phyloP scores from a whole-genome alignment of 495 filamentous ascomycete genomes.

The Podospora australis region DNA sequence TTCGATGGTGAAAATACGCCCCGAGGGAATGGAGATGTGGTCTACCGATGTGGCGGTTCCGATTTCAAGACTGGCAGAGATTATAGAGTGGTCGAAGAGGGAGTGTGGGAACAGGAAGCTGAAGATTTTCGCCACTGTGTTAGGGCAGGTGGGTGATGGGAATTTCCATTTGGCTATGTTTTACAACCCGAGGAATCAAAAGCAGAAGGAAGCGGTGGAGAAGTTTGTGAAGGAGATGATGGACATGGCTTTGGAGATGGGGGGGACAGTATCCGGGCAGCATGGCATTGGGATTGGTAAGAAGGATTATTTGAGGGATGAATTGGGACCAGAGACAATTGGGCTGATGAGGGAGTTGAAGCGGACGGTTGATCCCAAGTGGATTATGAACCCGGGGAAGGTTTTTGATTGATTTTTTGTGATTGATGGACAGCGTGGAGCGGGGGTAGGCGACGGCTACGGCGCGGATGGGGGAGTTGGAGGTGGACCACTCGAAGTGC shows the following conservation, averaged over 20 bases:
- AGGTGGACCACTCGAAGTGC: slow-evolving; percentile 81
- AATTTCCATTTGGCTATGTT: slow-evolving; percentile 33
- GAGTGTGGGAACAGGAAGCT: slow-evolving; percentile 54
- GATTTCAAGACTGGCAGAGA: slow-evolving; percentile 59
- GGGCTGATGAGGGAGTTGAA: slow-evolving; percentile 29
- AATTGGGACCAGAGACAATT: slow-evolving; percentile 26
- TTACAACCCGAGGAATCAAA: slow-evolving; percentile 20
- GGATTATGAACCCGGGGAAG: slow-evolving; percentile 34
- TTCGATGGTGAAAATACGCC: slow-evolving; percentile 42
- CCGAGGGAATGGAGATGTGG: slow-evolving; percentile 54
- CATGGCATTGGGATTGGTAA: slow-evolving; percentile 34
- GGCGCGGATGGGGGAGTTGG: slow-evolving; percentile 65
- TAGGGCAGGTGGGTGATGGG: slow-evolving; percentile 63
- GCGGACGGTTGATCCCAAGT: slow-evolving; percentile 24
- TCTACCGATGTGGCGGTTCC: slow-evolving; percentile 69
- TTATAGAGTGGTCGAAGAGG: slow-evolving; percentile 60
- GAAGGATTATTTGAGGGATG: slow-evolving; percentile 24
- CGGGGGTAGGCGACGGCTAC: slow-evolving; percentile 69
- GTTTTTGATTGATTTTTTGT: slow-evolving; percentile 28
- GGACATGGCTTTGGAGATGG: slow-evolving; percentile 29
- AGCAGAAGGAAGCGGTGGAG: slow-evolving; percentile 18
- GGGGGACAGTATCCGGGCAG: slow-evolving; percentile 33
- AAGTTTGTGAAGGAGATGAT: slow-evolving; percentile 26
- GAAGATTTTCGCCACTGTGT: slow-evolving; percentile 61
- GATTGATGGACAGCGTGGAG: too few species aligned